Evolutionary conservation across 371 early-diverging fungal genomes (phyloP).

Genomic region (Gilbertella persicaria): DNA sequence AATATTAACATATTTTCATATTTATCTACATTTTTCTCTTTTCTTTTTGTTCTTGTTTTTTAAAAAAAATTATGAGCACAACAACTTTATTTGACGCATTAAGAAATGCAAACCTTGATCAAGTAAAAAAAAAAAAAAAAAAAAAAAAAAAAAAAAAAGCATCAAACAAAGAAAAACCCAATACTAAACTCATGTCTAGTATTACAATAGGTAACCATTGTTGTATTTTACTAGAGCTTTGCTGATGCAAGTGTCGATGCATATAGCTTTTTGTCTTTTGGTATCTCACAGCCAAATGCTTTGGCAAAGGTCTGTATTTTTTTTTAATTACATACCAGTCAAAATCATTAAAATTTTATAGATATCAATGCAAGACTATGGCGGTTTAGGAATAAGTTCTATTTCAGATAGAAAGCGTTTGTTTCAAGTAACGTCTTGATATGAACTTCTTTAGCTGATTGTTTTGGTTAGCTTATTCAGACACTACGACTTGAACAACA

Average conservation of each 20-base stretch:
- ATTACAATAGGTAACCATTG: conserved; percentile 16
- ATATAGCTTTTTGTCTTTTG: conserved; percentile 45
- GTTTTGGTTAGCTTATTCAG: conserved; percentile 50
- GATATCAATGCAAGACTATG: conserved; percentile 77
- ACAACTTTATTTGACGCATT: conserved; percentile 27
- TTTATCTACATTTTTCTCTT: conserved; percentile 1
- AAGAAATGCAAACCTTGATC: conserved; percentile 32
- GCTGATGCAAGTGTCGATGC: too few relatives aligned
- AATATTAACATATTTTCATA: too few relatives aligned
- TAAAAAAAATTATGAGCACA: neutral
- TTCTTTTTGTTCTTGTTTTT: neutral
- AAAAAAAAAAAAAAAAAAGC: too few relatives aligned
- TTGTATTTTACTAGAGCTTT: too few relatives aligned
- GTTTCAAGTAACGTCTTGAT: conserved; percentile 50
- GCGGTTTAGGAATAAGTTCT: conserved; percentile 64
- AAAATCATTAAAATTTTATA: conserved; percentile 11
- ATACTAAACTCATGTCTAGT: conserved; percentile 6
- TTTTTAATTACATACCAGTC: neutral
- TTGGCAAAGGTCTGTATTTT: conserved; percentile 37
- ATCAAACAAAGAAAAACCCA: too few relatives aligned
- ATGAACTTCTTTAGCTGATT: too few relatives aligned
- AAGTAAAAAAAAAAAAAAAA: too few relatives aligned
- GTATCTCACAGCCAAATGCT: conserved; percentile 45
- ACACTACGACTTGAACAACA: conserved; percentile 18
- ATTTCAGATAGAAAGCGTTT: conserved; percentile 72